Evolutionary conservation across 2,329 filamentous ascomycete genomes (phyloP).

Genomic region (Aspergillus versicolor): DNA sequence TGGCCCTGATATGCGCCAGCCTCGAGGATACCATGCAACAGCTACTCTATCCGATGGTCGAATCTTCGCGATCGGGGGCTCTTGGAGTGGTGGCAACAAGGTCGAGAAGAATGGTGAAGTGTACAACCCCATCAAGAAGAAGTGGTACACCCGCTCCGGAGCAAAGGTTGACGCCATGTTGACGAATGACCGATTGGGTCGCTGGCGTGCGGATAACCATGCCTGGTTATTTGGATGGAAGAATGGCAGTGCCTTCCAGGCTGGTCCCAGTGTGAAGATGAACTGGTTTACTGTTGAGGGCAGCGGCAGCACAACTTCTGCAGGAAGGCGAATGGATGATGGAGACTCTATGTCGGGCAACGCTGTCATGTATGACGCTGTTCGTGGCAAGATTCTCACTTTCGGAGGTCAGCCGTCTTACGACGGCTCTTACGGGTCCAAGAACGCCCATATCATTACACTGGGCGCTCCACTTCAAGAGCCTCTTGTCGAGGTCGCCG

Average conservation of each 20-base stretch:
- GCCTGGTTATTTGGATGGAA: conserved; percentile 21
- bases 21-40: conserved; percentile 55
- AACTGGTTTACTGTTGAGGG: conserved; percentile 56
- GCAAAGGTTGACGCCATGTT: conserved; percentile 51
- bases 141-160: conserved; percentile 49
- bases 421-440: conserved; percentile 38
- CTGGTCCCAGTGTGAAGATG: conserved; percentile 55
- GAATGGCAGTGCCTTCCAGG: conserved; percentile 46
- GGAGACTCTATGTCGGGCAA: conserved; percentile 13
- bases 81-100: conserved; percentile 51
- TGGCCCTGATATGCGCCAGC: conserved; percentile 46
- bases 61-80: conserved; percentile 61
- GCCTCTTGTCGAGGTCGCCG: conserved; percentile 10
- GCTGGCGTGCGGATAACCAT: conserved; percentile 36
- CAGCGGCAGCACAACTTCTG: conserved; percentile 21
- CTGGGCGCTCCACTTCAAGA: conserved; percentile 33
- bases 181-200: conserved; percentile 52
- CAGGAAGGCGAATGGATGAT: conserved; percentile 44
- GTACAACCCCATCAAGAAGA: conserved; percentile 46
- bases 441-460: conserved; percentile 52
- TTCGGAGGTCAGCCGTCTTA: conserved; percentile 12
- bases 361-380: conserved; percentile 23
- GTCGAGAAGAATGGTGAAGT: conserved; percentile 57
- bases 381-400: conserved; percentile 37
- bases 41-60: conserved; percentile 53